Base-by-base conservation (phyloP, 345 rosid genomes). In the Salix caprea region DNA sequence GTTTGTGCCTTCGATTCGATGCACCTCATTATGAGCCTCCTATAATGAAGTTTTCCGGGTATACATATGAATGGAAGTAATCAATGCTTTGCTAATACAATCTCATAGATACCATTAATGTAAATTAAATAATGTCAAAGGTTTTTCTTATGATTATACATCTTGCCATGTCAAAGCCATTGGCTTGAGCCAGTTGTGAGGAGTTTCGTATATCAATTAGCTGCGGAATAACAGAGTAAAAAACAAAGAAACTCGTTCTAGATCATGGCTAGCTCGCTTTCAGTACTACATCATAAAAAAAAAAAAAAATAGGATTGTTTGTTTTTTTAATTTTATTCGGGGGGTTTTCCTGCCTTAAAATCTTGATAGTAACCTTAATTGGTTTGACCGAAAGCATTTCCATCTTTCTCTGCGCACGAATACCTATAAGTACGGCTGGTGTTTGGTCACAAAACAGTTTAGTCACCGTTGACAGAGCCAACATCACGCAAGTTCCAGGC, bases 1-100 rank as follows among this genome's bases (percentile, higher is more conserved):
- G 65, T 18, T 36, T 70, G 78, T 23, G 65, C 72, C 81, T 72
- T 42, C 30, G 12, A 13, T 44, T 56, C 52, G n/a, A 70, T 77
- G 70, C 77, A 72, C 44, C 65, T 72, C n/a, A 76, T 72, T 39
- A 26, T 50, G n/a, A 23, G 23, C 15, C 19, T 48, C 10, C 1
- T 14, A 30, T 48, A 0, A 70, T 30, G 2, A 16, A 14, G 7
- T 24, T 24, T 70, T 10, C 24, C 28, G 16, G 44, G 44, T 40
- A 34, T 32, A 9, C 44, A 10, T 2, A 46, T 46, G 16, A 46
- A 3, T 46, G 50, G 50, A 13, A 46, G 16, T 14, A 46, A 12
- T 46, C 5, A 15, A 12, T 46, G 50, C 44, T 40, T 40, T 40
- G 50, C 16, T 13, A 44, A 14, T 44, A 44, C 50, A 44, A 13